Base-by-base conservation (phyloP, 352 stramenopile genomes). In the Hyaloperonospora brassicae region DNA sequence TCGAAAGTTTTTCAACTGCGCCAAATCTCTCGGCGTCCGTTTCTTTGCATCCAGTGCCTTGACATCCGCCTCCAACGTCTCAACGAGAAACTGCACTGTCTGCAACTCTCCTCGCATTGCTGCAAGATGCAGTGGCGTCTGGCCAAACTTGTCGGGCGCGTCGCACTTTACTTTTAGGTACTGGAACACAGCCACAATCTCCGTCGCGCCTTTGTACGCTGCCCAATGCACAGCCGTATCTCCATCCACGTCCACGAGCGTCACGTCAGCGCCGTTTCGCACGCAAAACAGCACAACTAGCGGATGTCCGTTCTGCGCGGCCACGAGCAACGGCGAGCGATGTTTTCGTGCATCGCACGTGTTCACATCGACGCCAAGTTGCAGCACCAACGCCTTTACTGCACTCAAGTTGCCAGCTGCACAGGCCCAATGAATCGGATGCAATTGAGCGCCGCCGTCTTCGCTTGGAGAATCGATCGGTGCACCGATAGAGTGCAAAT, bases 151-250 rank as follows among this genome's bases (percentile, higher is more conserved):
- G 41, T 94, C 84, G 8, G 76, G 70, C 5, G 57, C 66, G 50
- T 89, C 77, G 0, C 72, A 80, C 23, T 65, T 78, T 39, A 92
- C 64, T 35, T 81, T 71, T 2, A 92, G 55, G 46, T 92, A 88
- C 66, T 92, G 80, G 52, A 89, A 92, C 7, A 92, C 76, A 2
- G 76, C 79, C 7, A 94, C 70, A 46, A 92, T 88, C 61, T 92
- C 81, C 4, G 76, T 87, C 52, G 71, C 74, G 38, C 81, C 84
- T 56, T 94, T 91, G 66, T 94, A 94, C 45, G 84, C 84, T 0
- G 79, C 81, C 84, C 84, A 94, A 60, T 94, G 84, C 27, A 94
- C 82, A 14, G 83, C 79, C 7, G 73, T 91, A 57, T 94, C 84
- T 43, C 72, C 55, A 56, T 88, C 76, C 1, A 64, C 69, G 27